Conservation (phyloP, 116 monocot species). For the Trichopus zeylanicus region DNA sequence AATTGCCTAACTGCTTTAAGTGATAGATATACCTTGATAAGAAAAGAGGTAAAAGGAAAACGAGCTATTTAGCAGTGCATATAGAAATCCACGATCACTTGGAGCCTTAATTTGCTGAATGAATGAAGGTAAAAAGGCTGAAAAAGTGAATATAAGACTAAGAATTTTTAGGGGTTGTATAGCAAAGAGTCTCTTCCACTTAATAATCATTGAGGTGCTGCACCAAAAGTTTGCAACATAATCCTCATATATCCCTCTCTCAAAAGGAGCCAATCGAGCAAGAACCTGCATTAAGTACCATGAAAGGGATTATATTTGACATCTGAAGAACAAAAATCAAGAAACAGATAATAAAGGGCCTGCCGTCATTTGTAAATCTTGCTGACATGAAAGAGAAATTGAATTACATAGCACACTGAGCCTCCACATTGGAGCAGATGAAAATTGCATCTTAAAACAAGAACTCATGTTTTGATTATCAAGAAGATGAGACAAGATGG, state of each 20-base stretch:
- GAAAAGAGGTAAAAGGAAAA: constrained; percentile 92
- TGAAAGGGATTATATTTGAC: not conserved
- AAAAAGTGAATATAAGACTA: constrained; percentile 44
- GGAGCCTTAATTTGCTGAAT: constrained; percentile 75
- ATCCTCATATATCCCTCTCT: constrained; percentile 96
- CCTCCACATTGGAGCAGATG: no score
- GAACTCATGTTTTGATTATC: no score
- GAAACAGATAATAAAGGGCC: not conserved
- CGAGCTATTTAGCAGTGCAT: constrained; percentile 68
- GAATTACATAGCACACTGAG: no score
- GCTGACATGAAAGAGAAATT: not conserved
- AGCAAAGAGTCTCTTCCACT: constrained; percentile 77
- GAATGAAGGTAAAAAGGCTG: constrained; percentile 62
- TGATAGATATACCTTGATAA: constrained; percentile 65
- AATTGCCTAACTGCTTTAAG: not conserved
- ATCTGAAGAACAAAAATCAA: not conserved
- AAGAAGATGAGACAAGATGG: no score
- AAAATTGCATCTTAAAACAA: no score
- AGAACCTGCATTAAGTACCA: constrained; percentile 49
- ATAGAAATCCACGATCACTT: constrained; percentile 66
- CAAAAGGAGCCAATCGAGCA: constrained; percentile 87
- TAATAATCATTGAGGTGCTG: constrained; percentile 73
- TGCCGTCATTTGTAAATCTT: not conserved
- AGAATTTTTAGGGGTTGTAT: constrained; percentile 47
- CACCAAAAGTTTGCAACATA: constrained; percentile 99